These are phyloP conservation scores for Hygrophoropsis aurantiaca DNA, from an alignment of 768 basidiomycete genomes.

Conservation along the genomic window DNA sequence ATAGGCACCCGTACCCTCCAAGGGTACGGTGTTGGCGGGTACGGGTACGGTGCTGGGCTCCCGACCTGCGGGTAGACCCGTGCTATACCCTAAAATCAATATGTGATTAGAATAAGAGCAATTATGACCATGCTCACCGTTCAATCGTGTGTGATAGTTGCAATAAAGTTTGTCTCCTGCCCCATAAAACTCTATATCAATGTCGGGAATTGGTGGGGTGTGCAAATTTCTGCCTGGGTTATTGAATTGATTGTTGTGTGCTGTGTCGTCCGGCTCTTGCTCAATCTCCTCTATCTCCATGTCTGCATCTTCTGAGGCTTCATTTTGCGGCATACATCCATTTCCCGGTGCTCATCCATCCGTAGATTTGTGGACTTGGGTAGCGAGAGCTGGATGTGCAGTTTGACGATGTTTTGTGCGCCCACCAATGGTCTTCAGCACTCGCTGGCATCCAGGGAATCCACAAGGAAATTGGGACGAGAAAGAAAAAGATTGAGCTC, in stretches of 20 bases:
- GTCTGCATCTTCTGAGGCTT: too few species aligned
- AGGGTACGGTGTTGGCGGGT: slow-evolving; percentile 7
- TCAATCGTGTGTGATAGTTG: neutral
- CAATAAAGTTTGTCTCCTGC: neutral
- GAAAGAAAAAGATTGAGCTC: too few species aligned
- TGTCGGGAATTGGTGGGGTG: neutral
- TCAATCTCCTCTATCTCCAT: too few species aligned
- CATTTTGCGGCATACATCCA: too few species aligned
- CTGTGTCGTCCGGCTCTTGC: too few species aligned
- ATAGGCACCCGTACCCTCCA: slow-evolving; percentile 1
- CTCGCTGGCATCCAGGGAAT: too few species aligned
- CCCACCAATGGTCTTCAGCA: neutral
- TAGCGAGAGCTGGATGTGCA: too few species aligned
- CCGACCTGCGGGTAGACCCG: slow-evolving; percentile 3
- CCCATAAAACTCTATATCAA: neutral
- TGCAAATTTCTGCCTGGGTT: neutral
- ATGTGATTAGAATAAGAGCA: too few species aligned
- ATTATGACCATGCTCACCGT: neutral
- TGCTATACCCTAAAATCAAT: slow-evolving; percentile 7
- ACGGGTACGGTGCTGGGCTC: slow-evolving; percentile 5
- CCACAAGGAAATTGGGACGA: neutral
- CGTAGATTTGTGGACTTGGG: too few species aligned
- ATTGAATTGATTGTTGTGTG: too few species aligned
- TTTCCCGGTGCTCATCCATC: too few species aligned
- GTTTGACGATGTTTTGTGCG: neutral